Evolutionary conservation across 768 basidiomycete genomes (phyloP), one percentile per base, ranked within the genome.

Genomic region (Lactarius trivialis): DNA sequence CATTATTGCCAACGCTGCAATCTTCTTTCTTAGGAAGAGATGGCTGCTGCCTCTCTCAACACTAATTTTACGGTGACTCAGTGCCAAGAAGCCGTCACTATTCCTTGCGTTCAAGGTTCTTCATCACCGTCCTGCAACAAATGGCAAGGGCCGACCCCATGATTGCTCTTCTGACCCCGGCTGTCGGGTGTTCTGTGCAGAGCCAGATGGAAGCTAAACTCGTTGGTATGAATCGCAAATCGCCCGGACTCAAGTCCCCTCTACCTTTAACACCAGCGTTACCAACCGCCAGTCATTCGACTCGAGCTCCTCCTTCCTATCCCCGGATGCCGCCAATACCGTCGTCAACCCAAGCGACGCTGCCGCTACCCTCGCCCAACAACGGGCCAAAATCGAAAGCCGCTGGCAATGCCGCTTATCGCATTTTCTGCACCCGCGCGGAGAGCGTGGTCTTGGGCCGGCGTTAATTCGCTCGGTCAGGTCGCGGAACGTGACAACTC

Each of bases 121-220:
- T 34, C 33, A 34, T 34, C 33, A 34, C 33, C 33, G 33, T 34
- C 33, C 3, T 36, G 12, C 12, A 36, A 36, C 36, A 36, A 36
- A 12, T 36, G 1, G 36, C 34, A 6, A 34, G 6, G 6, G 6
- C 8, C 34, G 4, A 34, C 34, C 11, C 97, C 15, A 96, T 97
- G 91, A 93, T 93, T 6, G 90, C 91, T 37, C 79, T 99, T 45
- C 84, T 99, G 60, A 96, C 93, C 70, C 97, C 96, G 43, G 91
- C 91, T 34, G 83, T 92, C 72, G 92, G 92, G 71, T 85, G 88
- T 55, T 93, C 93, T 30, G 93, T 98, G 92, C 93, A 98, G 76
- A 88, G 81, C 11, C 95, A 97, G 75, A 98, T 99, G 94, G 96
- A 98, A 72, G 85, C 89, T 60, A 96, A 93, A 72, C 82, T 98